Evolutionary conservation across 1,139 yeast species (phyloP), one percentile per base, ranked within the genome.

Genomic region (Komagataea norvegica): DNA sequence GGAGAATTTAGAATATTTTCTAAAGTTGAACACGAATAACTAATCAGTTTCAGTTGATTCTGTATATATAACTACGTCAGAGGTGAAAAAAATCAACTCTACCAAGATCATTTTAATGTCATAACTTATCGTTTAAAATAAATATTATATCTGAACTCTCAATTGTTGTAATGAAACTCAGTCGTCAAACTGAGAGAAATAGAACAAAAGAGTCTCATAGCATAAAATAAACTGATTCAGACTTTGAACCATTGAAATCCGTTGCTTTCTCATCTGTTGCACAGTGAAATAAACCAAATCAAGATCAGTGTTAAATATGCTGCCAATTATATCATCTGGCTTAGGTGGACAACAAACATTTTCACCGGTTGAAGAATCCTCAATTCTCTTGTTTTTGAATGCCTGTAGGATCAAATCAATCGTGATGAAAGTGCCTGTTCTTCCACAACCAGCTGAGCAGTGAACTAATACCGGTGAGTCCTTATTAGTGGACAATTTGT

Each of bases 401-500:
- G 59, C 57, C 44, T 73, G 76, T 25, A 80, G 55, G 19, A 83
- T 64, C 13, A 82, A 67, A 59, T 86, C 95, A 26, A 84, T 69
- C 0, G 93, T 72, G 42, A 88, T 80, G 47, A 85, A 82, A 0
- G 89, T 85, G 3, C 96, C 95, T 0, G 95, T 86, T 48, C 96
- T 72, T 3, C 96, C 96, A 60, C 95, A 86, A 0, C 96, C 96
- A 0, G 96, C 95, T 5, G 89, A 79, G 57, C 96, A 86, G 58
- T 87, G 95, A 8, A 85, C 85, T 21, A 84, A 60, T 1, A 80
- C 63, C 1, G 84, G 80, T 1, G 59, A 43, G 13, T 51, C 44
- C 6, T 35, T 44, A 28, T 44, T 47, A 16, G 42, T 42, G 20
- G 45, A 31, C 24, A 74, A 48, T 17, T 58, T 43, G 43, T 71